Evolutionary conservation across 169 alveolate species (phyloP).

Genomic region (Perkinsus olseni): DNA sequence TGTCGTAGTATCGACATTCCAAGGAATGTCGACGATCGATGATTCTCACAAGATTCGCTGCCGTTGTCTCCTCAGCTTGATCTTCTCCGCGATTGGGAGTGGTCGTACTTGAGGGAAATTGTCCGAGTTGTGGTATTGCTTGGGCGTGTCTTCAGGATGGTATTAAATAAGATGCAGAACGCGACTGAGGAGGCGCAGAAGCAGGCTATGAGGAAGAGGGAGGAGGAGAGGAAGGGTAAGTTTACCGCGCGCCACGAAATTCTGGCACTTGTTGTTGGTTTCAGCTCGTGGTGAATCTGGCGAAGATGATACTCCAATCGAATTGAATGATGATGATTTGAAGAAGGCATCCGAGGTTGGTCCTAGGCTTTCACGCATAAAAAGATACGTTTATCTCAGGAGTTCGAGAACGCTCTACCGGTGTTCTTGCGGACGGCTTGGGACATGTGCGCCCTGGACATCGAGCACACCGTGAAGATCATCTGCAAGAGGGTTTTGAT

Average conservation of each 20-base stretch:
- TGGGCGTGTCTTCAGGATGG: background rate
- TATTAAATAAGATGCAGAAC: background rate
- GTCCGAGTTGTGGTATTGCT: no score
- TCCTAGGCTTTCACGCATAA: background rate
- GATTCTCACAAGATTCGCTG: no score
- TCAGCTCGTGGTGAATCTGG: background rate
- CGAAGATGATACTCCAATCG: slow-evolving; percentile 5
- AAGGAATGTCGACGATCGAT: no score
- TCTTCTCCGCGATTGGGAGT: no score
- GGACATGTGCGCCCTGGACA: slow-evolving; percentile 32
- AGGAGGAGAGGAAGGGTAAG: background rate
- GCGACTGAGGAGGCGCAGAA: background rate
- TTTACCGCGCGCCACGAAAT: background rate
- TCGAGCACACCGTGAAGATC: slow-evolving; percentile 30
- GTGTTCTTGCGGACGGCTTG: slow-evolving; percentile 27
- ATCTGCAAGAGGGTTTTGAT: slow-evolving; percentile 30
- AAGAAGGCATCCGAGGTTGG: background rate
- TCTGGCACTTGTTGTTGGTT: background rate
- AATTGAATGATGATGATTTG: slow-evolving; percentile 9
- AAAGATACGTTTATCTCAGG: background rate
- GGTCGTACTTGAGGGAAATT: no score
- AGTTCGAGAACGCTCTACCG: slow-evolving; percentile 33
- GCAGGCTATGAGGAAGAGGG: background rate
- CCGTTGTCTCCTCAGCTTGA: no score
- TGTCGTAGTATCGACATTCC: no score